Percentiles rank a stretch among this genome's conserved stretches.
Conservation (phyloP, 768 basidiomycete genomes). For the Peribolospora kevripleyi region DNA sequence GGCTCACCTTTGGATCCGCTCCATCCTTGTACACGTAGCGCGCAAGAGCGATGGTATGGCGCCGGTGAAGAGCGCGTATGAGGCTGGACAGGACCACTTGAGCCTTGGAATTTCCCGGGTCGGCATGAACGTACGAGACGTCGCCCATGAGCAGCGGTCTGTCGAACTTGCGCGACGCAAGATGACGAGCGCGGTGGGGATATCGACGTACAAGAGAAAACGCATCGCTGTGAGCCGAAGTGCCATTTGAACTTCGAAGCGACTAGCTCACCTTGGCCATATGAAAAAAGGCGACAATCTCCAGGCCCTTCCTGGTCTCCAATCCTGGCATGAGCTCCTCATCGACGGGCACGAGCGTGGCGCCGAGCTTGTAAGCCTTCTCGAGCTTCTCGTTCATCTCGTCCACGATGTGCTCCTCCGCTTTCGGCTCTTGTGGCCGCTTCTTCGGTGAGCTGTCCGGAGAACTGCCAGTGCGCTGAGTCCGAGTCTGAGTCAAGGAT, state of each 20-base stretch:
- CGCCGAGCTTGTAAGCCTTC: constrained; percentile 67
- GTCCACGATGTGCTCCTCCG: constrained; percentile 26
- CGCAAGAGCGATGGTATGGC: constrained; percentile 47
- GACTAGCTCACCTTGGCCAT: constrained; percentile 30
- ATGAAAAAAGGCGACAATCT: constrained; percentile 63
- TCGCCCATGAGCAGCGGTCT: constrained; percentile 64
- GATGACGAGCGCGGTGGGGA: background rate
- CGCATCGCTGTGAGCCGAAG: constrained; percentile 1
- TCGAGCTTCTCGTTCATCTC: constrained; percentile 51
- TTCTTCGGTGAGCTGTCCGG: background rate
- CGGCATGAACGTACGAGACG: constrained; percentile 61
- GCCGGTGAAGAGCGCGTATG: constrained; percentile 50
- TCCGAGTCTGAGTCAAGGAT: too few species aligned
- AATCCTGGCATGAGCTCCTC: constrained; percentile 50
- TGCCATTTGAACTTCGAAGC: constrained; percentile 1
- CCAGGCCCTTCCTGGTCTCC: constrained; percentile 54
- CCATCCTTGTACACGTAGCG: constrained; percentile 55
- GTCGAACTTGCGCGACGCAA: constrained; percentile 34
- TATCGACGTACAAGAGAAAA: constrained; percentile 5
- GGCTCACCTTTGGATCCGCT: constrained; percentile 60
- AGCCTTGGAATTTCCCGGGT: constrained; percentile 36
- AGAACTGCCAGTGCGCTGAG: too few species aligned
- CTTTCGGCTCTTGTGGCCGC: constrained; percentile 13
- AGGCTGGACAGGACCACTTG: constrained; percentile 73
- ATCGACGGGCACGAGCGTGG: constrained; percentile 52